Base-by-base conservation (phyloP, 116 monocot species). In the Iris pallida region DNA sequence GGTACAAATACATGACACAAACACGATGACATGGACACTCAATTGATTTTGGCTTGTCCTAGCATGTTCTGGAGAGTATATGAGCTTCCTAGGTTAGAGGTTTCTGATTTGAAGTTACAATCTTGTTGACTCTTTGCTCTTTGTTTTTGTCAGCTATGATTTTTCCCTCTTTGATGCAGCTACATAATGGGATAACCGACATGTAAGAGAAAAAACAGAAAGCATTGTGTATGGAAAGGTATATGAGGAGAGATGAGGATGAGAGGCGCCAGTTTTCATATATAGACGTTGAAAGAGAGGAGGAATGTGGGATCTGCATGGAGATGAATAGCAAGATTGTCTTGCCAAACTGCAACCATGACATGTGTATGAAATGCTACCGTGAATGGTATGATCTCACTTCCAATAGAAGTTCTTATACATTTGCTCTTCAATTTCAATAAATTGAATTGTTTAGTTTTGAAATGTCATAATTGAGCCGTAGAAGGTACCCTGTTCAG, bases 251-350 rank as follows among this genome's bases (percentile, higher is more conserved):
- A 70, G 79, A 73, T 64, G 72, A 76, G 15, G 73, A 55, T 55
- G 73, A 76, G 9, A 16, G 51, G 54, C 71, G 65, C 54, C 62
- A 47, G 13, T 47, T 72, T 13, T 79, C 75, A 7, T 79, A 83
- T 42, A 68, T 83, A 18, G 83, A 83, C 68, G 72, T 44, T 68
- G 83, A 83, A 68, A 75, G 74, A 19, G 83, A 83, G 41, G 83
- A 83, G 14, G 83, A 83, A 69, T 83, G 83, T 59, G 83, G 83
- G 40, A 83, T 83, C 45, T 83, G 83, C 68, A 63, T 83, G 75
- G 83, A 83, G 64, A 68, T 59, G 44, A 83, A 83, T 57, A 72
- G 68, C 79, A 84, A 76, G 61, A 64, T 84, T 68, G 76, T 84
- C 0, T 47, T 84, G 16, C 83, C 83, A 41, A 69, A 73, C 54